Evolutionary conservation across 768 basidiomycete genomes (phyloP), one percentile per base, ranked within the genome.

Genomic region (Psilocybe cubensis): DNA sequence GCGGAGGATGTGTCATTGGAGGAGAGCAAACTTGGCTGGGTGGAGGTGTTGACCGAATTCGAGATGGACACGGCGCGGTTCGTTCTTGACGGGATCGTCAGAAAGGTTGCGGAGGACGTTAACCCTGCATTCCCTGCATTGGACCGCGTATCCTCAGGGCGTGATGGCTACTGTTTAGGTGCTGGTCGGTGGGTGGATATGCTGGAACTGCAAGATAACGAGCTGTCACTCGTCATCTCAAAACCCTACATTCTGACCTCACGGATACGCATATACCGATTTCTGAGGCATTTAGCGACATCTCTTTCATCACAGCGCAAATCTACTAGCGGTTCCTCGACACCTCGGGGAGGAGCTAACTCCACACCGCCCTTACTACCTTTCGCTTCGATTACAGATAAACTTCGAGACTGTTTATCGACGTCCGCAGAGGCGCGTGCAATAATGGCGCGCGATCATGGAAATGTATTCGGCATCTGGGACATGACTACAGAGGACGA

Each of bases 381-480:
- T 4, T 44, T 66, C 18, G 51, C 61, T 10, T 17, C n/a, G n/a
- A n/a, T 38, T 17, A n/a, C 35, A 38, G 57, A 65, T 7, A 50
- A 31, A 24, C 60, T 70, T 9, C 59, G 57, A 44, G 56, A 42
- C 12, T 82, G 75, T 49, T 65, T 81, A 3, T 64, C 74, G 20
- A 77, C 73, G 9, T 76, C 77, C 8, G 67, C 70, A n/a, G 73
- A 71, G 40, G 75, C 84, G 28, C 81, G 87, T n/a, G 78, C 74
- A 1, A 70, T 86, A 9, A 71, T 88, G 17, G 78, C 78, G 14
- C 79, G 87, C 11, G 86, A 88, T 57, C 78, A 81, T 21, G 86
- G 87, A 20, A 89, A 89, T 59, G 79, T 84, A 7, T 89, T 89
- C 58, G 88, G 87, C 14, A 79, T 89, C 44, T 89, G 84, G 83